Percentiles rank a stretch among this genome's conserved stretches.
Evolutionary conservation across 2,329 filamentous ascomycete genomes (phyloP).

Genomic region (Trichoderma breve): DNA sequence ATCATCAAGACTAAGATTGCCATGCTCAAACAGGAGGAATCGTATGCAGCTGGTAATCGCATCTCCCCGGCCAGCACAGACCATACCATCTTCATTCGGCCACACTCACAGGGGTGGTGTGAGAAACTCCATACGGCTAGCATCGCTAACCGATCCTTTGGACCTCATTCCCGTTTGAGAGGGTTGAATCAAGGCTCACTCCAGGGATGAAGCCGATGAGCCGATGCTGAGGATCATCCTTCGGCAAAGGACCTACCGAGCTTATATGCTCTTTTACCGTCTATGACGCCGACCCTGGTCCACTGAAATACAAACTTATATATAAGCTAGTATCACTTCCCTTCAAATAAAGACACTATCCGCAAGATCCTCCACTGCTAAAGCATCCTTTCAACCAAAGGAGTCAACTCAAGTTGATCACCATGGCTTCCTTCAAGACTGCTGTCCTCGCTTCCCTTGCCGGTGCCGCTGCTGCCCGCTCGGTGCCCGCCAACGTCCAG

Average conservation of each 20-base stretch:
- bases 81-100: background rate
- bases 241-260: background rate
- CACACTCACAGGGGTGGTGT: background rate
- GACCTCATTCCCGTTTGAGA: background rate
- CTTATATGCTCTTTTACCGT: background rate
- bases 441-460: conserved; percentile 27
- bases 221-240: background rate
- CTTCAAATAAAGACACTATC: background rate
- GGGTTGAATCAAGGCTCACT: background rate
- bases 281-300: background rate
- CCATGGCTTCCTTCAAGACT: conserved; percentile 15
- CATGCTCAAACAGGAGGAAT: background rate
- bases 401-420: background rate
- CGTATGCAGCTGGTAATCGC: background rate
- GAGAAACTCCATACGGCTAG: background rate
- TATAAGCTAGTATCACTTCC: background rate
- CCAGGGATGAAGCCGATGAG: background rate
- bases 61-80: background rate
- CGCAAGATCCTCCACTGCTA: background rate
- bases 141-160: background rate
- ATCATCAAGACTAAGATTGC: background rate
- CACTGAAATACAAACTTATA: background rate
- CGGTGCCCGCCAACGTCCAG: conserved; percentile 42
- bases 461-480: conserved; percentile 28
- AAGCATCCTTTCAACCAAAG: background rate